These are phyloP conservation scores for Caloboletus firmus DNA, from an alignment of 1,284 basidiomycete genomes.

Conservation along the genomic window DNA sequence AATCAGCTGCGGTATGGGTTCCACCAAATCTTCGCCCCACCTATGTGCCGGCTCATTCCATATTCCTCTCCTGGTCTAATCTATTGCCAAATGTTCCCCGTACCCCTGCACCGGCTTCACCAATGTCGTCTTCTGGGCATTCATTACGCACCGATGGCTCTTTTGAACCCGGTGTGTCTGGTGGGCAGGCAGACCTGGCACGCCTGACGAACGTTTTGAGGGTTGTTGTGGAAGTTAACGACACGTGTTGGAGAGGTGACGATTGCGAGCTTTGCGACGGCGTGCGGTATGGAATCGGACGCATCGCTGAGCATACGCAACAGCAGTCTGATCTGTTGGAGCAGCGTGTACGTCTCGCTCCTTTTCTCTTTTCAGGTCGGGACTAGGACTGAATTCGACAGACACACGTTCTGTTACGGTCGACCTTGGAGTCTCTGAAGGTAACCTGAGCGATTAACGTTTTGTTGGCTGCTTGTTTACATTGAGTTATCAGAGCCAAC, in stretches of 20 bases:
- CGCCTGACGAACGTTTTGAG: constrained; percentile 79
- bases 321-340: constrained; percentile 79
- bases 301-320: constrained; percentile 69
- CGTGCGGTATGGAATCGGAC: constrained; percentile 70
- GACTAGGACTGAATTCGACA: constrained; percentile 17
- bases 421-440: constrained; percentile 74
- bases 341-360: constrained; percentile 58
- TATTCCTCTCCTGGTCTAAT: constrained; percentile 44
- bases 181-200: constrained; percentile 74
- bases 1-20: constrained; percentile 83
- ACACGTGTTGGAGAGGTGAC: constrained; percentile 76
- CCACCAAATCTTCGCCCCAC: constrained; percentile 59
- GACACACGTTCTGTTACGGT: constrained; percentile 62
- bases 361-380: not conserved
- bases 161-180: constrained; percentile 21
- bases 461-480: constrained; percentile 13
- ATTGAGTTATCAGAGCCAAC: constrained; percentile 57
- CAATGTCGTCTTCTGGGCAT: constrained; percentile 27
- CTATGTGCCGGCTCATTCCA: constrained; percentile 67
- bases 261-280: constrained; percentile 81
- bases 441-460: constrained; percentile 37
- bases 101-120: constrained; percentile 20
- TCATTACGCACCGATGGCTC: constrained; percentile 27
- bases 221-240: constrained; percentile 75
- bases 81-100: constrained; percentile 29